Percentiles rank a stretch among this genome's conserved stretches.
These are phyloP conservation scores for Inga leiocalycina DNA, from an alignment of 306 rosid species.

Conservation along the genomic window DNA sequence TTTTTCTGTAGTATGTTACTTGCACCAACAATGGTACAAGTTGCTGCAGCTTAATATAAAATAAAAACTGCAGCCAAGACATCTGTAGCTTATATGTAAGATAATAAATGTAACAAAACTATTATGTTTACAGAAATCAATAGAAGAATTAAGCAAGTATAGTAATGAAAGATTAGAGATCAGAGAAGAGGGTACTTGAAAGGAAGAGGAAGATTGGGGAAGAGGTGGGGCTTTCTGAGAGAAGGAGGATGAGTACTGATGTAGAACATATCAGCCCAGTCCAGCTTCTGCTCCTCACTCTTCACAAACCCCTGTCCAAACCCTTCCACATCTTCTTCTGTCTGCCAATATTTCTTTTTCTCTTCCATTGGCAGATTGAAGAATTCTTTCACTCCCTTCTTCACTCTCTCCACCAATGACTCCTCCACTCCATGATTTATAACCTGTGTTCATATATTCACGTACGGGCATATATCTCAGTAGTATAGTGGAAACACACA, in stretches of 20 bases:
- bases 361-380: neutral
- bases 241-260: neutral
- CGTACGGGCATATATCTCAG: neutral
- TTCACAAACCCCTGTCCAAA: neutral
- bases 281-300: neutral
- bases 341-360: neutral
- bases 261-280: neutral
- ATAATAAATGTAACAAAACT: neutral
- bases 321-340: neutral
- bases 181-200: neutral
- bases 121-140: no score
- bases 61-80: neutral
- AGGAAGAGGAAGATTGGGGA: neutral
- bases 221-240: neutral
- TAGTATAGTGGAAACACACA: neutral
- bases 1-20: neutral
- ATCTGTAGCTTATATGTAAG: no score
- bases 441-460: neutral
- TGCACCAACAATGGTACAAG: neutral
- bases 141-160: no score
- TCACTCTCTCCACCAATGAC: neutral
- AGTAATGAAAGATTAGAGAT: no score
- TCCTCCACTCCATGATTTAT: neutral
- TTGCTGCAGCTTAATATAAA: neutral
- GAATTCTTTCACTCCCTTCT: neutral